Percentiles rank a stretch among this genome's conserved stretches.
Evolutionary conservation across 176 grass and related monocot species (phyloP).

Genomic region (Aegilops sharonensis): DNA sequence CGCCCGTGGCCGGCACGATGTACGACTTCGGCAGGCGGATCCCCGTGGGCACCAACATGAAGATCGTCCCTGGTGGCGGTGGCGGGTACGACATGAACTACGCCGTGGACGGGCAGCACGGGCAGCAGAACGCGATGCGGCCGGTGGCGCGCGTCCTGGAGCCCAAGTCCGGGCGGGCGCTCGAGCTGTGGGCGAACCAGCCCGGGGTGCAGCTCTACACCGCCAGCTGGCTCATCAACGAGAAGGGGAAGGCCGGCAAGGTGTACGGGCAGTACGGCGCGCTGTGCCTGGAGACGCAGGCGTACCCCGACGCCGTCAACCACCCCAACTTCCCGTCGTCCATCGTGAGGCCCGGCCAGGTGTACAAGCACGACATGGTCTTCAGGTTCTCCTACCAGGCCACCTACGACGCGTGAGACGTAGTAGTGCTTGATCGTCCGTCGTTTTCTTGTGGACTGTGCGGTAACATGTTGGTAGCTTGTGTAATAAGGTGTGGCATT

Average conservation of each 20-base stretch:
- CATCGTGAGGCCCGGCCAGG: conserved; percentile 56
- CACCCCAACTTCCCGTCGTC: conserved; percentile 70
- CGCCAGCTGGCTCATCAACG: conserved; percentile 33
- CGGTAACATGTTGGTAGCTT: neutral
- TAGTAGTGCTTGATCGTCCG: no score
- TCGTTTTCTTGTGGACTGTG: neutral
- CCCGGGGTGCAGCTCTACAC: conserved; percentile 92
- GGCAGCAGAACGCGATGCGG: conserved; percentile 19
- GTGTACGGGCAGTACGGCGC: conserved; percentile 47
- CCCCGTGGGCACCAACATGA: conserved; percentile 41
- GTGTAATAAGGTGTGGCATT: neutral
- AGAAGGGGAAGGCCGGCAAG: conserved; percentile 54
- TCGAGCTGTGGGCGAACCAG: conserved; percentile 81
- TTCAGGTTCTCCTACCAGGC: conserved; percentile 54
- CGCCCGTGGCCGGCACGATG: conserved; percentile 44
- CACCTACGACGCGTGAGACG: neutral
- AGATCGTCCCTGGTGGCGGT: conserved; percentile 32
- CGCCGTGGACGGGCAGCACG: conserved; percentile 24
- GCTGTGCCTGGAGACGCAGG: conserved; percentile 86
- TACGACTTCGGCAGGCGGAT: conserved; percentile 50
- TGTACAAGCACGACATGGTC: conserved; percentile 66
- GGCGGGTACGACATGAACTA: conserved; percentile 72
- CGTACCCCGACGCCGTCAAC: conserved; percentile 75
- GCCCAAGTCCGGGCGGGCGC: conserved; percentile 26
- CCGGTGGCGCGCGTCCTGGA: conserved; percentile 29